Evolutionary conservation across 345 rosid genomes (phyloP), one percentile per base, ranked within the genome.

Genomic region (Sisymbrium altissimum): DNA sequence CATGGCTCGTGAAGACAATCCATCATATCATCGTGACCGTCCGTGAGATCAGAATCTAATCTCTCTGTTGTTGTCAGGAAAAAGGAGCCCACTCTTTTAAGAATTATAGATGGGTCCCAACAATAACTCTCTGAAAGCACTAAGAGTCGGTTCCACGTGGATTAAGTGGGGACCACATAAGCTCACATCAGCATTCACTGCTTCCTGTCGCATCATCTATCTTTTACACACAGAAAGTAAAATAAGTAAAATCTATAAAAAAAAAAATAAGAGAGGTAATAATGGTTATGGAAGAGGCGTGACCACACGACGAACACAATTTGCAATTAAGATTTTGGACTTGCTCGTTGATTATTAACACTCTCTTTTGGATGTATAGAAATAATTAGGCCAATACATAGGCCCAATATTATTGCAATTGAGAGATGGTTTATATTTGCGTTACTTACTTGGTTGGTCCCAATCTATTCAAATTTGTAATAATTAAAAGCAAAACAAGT

Each of bases 21-120:
- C 69, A 75, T 68, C 79, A 52, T 75, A 68, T 60, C 73, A 75
- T 75, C 79, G 69, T 40, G 74, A 68, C 73, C 69, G 79, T 75
- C 79, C 74, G 12, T 75, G 69, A 75, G 63, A 75, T 68, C 56
- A 75, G 70, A 75, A 75, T 68, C 79, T 52, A 75, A 32, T 75
- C 64, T 60, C 69, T 52, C 33, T 68, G 69, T 39, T 75, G 23
- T 32, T 61, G 70, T 68, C 79, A 75, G 56, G 59, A 25, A 15
- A 68, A 49, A 12, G 58, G 74, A 45, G 48, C 64, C 62, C 54
- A 58, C 55, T 12, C 62, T 29, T 74, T 60, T 49, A 67, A 58
- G 68, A 74, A 67, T 67, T 52, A 46, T 38, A 58, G 23, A n/a
- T 74, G 68, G 63, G 69, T 33, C 79, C 79, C 74, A 68, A 11